Evolutionary conservation across 495 filamentous ascomycete species (phyloP).

Genomic region (Immersiella caudata): DNA sequence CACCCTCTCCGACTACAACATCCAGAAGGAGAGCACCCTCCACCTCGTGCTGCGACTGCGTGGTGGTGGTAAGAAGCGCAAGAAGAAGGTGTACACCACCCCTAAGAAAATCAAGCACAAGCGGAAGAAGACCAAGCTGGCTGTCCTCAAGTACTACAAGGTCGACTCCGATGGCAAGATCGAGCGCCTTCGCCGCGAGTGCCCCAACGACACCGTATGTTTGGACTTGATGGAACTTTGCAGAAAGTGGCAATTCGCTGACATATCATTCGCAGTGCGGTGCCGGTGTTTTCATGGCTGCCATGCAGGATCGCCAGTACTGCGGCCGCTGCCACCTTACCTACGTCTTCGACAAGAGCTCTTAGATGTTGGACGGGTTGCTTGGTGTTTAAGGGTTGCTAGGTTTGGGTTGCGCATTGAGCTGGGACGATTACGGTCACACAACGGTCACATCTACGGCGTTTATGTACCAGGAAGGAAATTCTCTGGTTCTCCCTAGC

Average conservation of each 20-base stretch:
- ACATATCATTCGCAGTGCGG: slow-evolving; percentile 68
- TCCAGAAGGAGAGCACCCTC: slow-evolving; percentile 99
- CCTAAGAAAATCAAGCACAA: slow-evolving; percentile 99
- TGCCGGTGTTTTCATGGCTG: slow-evolving; percentile 99
- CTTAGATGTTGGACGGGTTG: slow-evolving; percentile 29
- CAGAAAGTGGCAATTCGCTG: slow-evolving; percentile 21
- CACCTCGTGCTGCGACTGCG: slow-evolving; percentile 98
- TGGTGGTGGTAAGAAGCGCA: slow-evolving; percentile 97
- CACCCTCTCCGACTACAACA: slow-evolving; percentile 99
- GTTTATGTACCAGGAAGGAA: slow-evolving; percentile 45
- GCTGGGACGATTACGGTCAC: slow-evolving; percentile 28
- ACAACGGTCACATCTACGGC: slow-evolving; percentile 30
- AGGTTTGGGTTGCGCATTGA: slow-evolving; percentile 31
- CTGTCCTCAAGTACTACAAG: slow-evolving; percentile 99
- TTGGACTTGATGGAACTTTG: neutral
- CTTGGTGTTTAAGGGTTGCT: neutral
- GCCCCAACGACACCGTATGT: slow-evolving; percentile 86
- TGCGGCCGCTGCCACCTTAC: slow-evolving; percentile 99
- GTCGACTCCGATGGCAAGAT: slow-evolving; percentile 99
- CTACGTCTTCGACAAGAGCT: slow-evolving; percentile 94
- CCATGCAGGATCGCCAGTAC: slow-evolving; percentile 99
- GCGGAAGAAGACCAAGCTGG: slow-evolving; percentile 99
- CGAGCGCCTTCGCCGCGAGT: slow-evolving; percentile 97
- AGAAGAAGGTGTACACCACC: slow-evolving; percentile 99
- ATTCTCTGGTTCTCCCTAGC: slow-evolving; percentile 37